These are phyloP conservation scores for Rhynchospora breviuscula DNA, from an alignment of 176 grass and related monocot species.

Conservation along the genomic window DNA sequence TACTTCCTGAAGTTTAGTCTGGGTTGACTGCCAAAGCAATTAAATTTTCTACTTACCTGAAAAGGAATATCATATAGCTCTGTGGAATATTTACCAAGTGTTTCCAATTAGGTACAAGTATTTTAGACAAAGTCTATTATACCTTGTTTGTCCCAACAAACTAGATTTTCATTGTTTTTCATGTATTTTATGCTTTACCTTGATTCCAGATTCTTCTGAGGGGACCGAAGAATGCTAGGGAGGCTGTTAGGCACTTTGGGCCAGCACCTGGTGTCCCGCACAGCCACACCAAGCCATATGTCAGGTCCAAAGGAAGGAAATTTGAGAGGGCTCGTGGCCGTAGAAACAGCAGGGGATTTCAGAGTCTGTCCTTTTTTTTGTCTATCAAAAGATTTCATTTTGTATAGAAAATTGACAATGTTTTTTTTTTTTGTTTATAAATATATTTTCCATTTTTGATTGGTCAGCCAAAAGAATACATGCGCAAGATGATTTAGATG, in stretches of 20 bases:
- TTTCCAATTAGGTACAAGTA: no score
- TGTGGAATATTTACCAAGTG: background rate
- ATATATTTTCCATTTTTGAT: no score
- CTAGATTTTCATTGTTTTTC: background rate
- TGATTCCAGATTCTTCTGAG: slow-evolving; percentile 49
- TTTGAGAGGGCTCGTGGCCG: slow-evolving; percentile 74
- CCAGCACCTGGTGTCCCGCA: slow-evolving; percentile 62
- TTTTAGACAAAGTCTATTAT: background rate
- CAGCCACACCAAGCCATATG: slow-evolving; percentile 67
- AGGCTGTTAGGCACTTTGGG: slow-evolving; percentile 73
- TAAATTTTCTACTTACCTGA: background rate
- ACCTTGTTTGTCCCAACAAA: background rate
- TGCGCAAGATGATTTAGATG: no score
- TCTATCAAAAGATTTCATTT: no score
- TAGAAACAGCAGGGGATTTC: slow-evolving; percentile 77
- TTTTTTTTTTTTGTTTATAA: no score
- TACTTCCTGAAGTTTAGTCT: background rate
- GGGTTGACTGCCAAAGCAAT: background rate
- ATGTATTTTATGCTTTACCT: slow-evolving; percentile 1
- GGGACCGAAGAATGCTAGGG: slow-evolving; percentile 71
- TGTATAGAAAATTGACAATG: no score
- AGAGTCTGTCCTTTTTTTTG: no score
- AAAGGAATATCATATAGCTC: background rate
- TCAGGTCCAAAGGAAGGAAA: slow-evolving; percentile 65
- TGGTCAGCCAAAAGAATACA: no score